A percentile compares a stretch with the other conserved stretches of the same genome.
phyloP scores from a whole-genome alignment of 1,139 yeast species.

The Torulaspora pretoriensis region DNA sequence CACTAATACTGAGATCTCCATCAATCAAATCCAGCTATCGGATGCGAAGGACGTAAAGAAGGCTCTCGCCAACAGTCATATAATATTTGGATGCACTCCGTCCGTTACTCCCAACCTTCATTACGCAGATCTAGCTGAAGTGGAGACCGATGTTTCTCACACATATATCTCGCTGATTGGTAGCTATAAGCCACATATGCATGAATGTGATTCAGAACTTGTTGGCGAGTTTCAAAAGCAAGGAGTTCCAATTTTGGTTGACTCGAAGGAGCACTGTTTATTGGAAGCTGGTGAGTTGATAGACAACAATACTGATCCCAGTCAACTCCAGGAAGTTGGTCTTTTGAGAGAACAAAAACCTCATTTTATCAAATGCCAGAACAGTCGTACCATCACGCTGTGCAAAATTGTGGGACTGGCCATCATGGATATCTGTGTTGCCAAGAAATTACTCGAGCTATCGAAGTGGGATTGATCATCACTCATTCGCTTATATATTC shows the following conservation, averaged over 20 bases:
- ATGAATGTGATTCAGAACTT: constrained; percentile 51
- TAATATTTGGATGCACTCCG: constrained; percentile 60
- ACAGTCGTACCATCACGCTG: constrained; percentile 38
- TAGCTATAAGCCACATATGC: constrained; percentile 65
- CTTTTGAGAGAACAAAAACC: constrained; percentile 30
- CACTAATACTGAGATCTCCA: constrained; percentile 4
- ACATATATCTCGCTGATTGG: constrained; percentile 59
- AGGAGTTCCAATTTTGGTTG: constrained; percentile 48
- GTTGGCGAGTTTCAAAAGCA: constrained; percentile 32
- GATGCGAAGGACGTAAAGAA: constrained; percentile 23
- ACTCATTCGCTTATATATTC: neutral
- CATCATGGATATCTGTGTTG: constrained; percentile 57
- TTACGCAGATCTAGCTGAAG: constrained; percentile 37
- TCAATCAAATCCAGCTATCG: constrained; percentile 16
- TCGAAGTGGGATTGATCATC: constrained; percentile 1
- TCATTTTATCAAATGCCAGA: constrained; percentile 8
- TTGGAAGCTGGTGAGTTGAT: constrained; percentile 65
- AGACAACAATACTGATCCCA: constrained; percentile 40
- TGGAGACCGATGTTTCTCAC: constrained; percentile 33
- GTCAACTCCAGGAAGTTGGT: constrained; percentile 46
- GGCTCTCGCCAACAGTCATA: constrained; percentile 32
- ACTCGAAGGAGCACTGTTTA: constrained; percentile 52
- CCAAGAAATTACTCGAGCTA: constrained; percentile 16
- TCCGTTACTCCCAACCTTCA: constrained; percentile 47
- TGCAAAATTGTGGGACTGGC: constrained; percentile 58